Evolutionary conservation across 805 yeast genomes (phyloP).

Genomic region (Cyberlindnera galapagoensis): DNA sequence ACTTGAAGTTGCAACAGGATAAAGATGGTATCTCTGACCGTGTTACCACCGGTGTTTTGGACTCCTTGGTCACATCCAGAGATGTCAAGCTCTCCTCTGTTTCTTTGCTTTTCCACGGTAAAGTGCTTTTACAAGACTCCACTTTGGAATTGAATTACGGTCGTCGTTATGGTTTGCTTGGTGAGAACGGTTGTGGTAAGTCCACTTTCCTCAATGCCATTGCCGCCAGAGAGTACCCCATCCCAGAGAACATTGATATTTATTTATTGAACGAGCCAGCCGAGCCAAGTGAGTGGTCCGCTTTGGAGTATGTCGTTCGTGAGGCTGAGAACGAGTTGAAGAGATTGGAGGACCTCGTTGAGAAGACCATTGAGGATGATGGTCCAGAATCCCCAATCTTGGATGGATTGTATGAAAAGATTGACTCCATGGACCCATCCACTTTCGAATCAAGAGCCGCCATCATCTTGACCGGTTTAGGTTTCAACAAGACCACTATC

Average conservation of each 20-base stretch:
- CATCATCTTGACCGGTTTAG: conserved; percentile 91
- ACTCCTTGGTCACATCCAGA: conserved; percentile 81
- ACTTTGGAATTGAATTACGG: conserved; percentile 91
- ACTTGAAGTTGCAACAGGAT: conserved; percentile 89
- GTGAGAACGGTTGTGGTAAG: conserved; percentile 99
- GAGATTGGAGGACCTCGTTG: conserved; percentile 85
- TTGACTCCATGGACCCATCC: conserved; percentile 91
- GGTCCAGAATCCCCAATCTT: conserved; percentile 89
- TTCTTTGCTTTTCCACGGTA: conserved; percentile 94
- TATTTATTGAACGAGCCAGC: conserved; percentile 97
- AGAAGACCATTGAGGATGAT: conserved; percentile 78
- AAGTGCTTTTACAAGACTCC: conserved; percentile 90
- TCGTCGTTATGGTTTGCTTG: conserved; percentile 94
- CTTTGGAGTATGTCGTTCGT: conserved; percentile 91
- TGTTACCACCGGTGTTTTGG: conserved; percentile 96
- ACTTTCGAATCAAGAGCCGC: conserved; percentile 98
- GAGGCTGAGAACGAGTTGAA: conserved; percentile 94
- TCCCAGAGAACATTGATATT: conserved; percentile 87
- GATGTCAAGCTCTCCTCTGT: conserved; percentile 90
- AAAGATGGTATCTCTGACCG: conserved; percentile 93
- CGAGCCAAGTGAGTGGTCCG: conserved; percentile 84
- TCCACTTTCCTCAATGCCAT: conserved; percentile 89
- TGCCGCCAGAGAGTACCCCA: conserved; percentile 94
- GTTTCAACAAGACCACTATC: conserved; percentile 84
- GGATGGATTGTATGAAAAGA: conserved; percentile 89